Evolutionary conservation across 1,284 basidiomycete species (phyloP), one percentile per base, ranked within the genome.

Genomic region (Lentinus polychrous): DNA sequence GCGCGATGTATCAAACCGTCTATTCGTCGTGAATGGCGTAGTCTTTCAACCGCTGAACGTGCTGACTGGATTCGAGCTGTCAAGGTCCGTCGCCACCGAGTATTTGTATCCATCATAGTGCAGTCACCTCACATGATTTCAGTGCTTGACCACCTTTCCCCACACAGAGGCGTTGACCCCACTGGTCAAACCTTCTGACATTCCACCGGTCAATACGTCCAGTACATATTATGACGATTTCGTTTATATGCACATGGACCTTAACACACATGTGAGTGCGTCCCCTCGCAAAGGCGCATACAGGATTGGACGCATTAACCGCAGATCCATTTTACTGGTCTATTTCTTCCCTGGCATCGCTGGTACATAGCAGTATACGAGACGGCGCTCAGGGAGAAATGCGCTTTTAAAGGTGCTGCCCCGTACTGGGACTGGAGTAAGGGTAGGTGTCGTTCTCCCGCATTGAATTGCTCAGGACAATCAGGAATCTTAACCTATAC

Each of bases 351-450:
- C 0, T 72, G 62, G 58, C 70, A 72, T 49, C 64, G 70, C 1
- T 67, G 63, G 62, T 69, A 64, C 43, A 51, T 70, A 10, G 45
- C 60, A 23, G 53, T 52, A 12, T 62, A 65, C 45, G 69, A 71
- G 49, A 43, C 50, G 1, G 60, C 59, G 10, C 57, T 71, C 27
- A 63, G 59, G 46, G 49, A 53, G 12, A 60, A 59, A 36, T 72
- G 70, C 50, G 61, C 62, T 6, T 72, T 61, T 54, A 58, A 22
- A 0, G 68, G 68, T 5, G 54, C 56, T 0, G 57, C 58, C 5
- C 70, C 69, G 0, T 72, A 72, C 52, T 71, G 70, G 70, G 49
- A 72, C 49, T 70, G 70, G 70, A 61, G 60, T 8, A 49, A 58
- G 22, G 69, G 69, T 68, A 15, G 5, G 53, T 23, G 22, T 35